Percentiles rank a stretch among this genome's conserved stretches.
Evolutionary conservation across 1,284 basidiomycete genomes (phyloP).

Genomic region (Megacollybia platyphylla): DNA sequence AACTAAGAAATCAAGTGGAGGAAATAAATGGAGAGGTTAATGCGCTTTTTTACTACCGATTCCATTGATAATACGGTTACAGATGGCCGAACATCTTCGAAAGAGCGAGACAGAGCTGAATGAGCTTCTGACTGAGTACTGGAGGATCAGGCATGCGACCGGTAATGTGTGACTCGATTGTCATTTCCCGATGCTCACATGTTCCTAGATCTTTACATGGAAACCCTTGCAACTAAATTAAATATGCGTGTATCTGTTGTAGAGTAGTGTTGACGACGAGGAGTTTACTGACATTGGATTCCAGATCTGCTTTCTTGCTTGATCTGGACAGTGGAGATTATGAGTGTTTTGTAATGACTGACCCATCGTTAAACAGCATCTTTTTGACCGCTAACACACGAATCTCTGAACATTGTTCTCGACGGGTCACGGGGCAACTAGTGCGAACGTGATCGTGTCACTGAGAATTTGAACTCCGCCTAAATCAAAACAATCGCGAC

Average conservation of each 20-base stretch:
- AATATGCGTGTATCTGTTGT: slow-evolving; percentile 26
- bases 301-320: no score
- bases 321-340: no score
- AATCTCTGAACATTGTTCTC: no score
- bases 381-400: no score
- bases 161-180: slow-evolving; percentile 28
- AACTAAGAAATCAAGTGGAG: slow-evolving; percentile 54
- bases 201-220: slow-evolving; percentile 63
- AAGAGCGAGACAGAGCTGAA: slow-evolving; percentile 64
- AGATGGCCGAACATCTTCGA: slow-evolving; percentile 68
- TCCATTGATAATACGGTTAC: slow-evolving; percentile 3
- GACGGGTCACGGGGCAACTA: no score
- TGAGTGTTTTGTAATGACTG: no score
- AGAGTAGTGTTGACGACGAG: not conserved
- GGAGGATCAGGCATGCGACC: slow-evolving; percentile 66
- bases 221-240: slow-evolving; percentile 62
- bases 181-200: slow-evolving; percentile 2
- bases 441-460: no score
- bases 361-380: no score
- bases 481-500: no score
- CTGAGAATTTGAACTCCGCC: no score
- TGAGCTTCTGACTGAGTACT: slow-evolving; percentile 70
- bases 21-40: slow-evolving; percentile 50
- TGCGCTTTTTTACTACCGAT: not conserved
- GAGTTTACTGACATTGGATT: no score